Base-by-base conservation (phyloP, 441 rosid species). In the Isatis lusitanica region DNA sequence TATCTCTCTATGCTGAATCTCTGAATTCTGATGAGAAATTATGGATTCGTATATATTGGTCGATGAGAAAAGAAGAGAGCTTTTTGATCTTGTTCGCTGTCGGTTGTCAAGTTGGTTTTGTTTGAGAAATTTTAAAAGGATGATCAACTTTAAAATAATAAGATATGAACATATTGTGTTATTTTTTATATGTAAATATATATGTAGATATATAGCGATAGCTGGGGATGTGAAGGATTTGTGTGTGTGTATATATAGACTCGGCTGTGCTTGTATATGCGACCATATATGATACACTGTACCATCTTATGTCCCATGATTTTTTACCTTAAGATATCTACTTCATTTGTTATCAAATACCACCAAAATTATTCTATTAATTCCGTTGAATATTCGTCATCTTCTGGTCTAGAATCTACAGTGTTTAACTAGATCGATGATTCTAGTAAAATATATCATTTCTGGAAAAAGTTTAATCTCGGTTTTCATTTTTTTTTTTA, bases 51-150 rank as follows among this genome's bases (percentile, higher is more conserved):
- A 63, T 69, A 62, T 76, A 75, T 70, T 70, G 44, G 60, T 30
- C 55, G 53, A 64, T 21, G 50, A 57, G 67, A 47, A 39, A 53
- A 64, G 68, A 58, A 57, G 48, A 44, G 51, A 77, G 76, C 16
- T 58, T 24, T 72, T 55, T 66, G 64, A 77, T 66, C 59, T 53
- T 72, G 77, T 60, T 77, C 55, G 80, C 74, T 77, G 80, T 77
- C 80, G 77, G 77, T 46, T 77, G 66, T 77, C 80, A 77, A 77
- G 70, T 77, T 77, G 80, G 80, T 72, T 77, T 77, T 73, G 57
- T 73, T 68, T 73, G 65, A 66, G 70, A 53, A 59, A 33, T 24
- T 59, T 46, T 5, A 2, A 11, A 63, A 48, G 44, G 38, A 50
- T 64, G 68, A 71, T 57, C 63, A 31, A 47, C 70, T 48, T 64